Evolutionary conservation across 305 asterid species (phyloP).

Genomic region (Andrographis paniculata): DNA sequence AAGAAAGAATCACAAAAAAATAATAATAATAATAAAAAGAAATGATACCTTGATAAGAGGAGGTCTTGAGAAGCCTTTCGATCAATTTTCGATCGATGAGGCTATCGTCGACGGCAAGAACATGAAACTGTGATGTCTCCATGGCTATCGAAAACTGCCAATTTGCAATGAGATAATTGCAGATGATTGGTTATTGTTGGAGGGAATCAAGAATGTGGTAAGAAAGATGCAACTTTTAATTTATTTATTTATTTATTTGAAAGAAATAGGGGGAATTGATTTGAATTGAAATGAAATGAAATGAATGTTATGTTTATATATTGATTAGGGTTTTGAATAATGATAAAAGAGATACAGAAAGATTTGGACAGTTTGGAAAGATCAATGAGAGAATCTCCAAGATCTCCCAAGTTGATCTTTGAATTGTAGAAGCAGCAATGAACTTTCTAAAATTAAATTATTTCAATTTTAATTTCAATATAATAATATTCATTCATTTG

Average conservation of each 20-base stretch:
- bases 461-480: too few species aligned
- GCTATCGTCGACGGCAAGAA: conserved; percentile 37
- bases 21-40: neutral
- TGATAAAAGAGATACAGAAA: conserved; percentile 7
- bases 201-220: neutral
- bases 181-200: neutral
- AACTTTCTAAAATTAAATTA: conserved; percentile 5
- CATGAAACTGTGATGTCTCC: conserved; percentile 31
- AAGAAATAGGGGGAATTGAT: too few species aligned
- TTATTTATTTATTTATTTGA: too few species aligned
- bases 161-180: neutral
- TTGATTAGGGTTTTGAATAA: too few species aligned
- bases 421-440: conserved; percentile 26
- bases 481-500: too few species aligned
- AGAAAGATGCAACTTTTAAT: too few species aligned
- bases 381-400: conserved; percentile 21
- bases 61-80: conserved; percentile 31
- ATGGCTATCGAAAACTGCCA: neutral
- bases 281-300: neutral
- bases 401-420: conserved; percentile 19
- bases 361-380: conserved; percentile 30
- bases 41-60: conserved; percentile 34
- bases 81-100: conserved; percentile 30
- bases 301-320: too few species aligned
- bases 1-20: neutral